Evolutionary conservation across 768 basidiomycete genomes (phyloP).

Genomic region (Wakefieldia striispora): DNA sequence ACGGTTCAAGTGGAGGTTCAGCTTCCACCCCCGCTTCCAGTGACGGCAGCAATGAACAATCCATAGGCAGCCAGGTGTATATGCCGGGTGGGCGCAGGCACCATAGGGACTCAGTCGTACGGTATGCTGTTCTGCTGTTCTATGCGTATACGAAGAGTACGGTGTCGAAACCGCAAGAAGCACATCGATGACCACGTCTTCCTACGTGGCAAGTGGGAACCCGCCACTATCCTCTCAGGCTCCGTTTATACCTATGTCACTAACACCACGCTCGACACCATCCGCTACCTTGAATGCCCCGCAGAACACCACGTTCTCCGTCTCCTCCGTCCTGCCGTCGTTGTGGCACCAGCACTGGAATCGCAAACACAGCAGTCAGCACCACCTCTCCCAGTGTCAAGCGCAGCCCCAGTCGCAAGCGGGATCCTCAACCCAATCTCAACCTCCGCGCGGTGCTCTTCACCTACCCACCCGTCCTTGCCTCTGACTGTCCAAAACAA

Average conservation of each 20-base stretch:
- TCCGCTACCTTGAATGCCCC: slow-evolving; percentile 2
- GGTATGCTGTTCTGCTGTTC: slow-evolving; percentile 29
- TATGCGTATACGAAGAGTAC: slow-evolving; percentile 20
- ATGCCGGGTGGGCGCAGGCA: slow-evolving; percentile 1
- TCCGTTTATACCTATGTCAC: not conserved
- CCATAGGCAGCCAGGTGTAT: slow-evolving; percentile 18
- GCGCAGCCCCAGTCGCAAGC: not conserved
- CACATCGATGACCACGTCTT: no score
- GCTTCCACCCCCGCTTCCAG: slow-evolving; percentile 28
- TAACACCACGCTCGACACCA: not conserved
- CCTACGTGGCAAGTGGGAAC: not conserved
- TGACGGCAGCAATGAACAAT: slow-evolving; percentile 10
- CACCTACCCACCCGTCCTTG: slow-evolving; percentile 7
- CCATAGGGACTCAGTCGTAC: slow-evolving; percentile 17
- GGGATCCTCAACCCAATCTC: not conserved
- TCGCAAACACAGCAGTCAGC: not conserved
- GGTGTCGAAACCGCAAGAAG: slow-evolving; percentile 2
- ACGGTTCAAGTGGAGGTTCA: slow-evolving; percentile 43
- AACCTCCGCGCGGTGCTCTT: slow-evolving; percentile 6
- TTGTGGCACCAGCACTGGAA: slow-evolving; percentile 1
- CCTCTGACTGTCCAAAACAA: slow-evolving; percentile 31
- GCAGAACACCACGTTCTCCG: not conserved
- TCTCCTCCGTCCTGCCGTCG: not conserved
- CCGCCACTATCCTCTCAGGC: not conserved
- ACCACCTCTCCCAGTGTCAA: not conserved